Conservation (phyloP, 129 eudicot genomes). For the Flaveria trinervia region DNA sequence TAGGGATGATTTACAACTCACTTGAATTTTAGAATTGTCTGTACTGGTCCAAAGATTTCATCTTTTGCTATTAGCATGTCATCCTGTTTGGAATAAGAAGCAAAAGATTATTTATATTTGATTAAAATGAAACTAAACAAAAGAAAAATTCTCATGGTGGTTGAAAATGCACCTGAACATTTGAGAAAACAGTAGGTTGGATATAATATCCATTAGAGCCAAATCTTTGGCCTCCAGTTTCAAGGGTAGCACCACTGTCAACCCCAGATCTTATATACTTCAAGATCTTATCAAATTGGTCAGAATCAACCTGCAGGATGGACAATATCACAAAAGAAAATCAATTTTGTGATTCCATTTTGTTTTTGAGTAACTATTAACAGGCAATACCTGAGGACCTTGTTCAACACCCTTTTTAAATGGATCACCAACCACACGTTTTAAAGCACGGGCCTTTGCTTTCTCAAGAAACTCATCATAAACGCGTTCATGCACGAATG, state of each 20-base stretch:
- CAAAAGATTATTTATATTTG: background rate
- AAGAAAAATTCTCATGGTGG: background rate
- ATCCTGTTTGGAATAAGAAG: constrained; percentile 39
- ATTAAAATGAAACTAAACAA: background rate
- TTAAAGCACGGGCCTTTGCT: constrained; percentile 43
- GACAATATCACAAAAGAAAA: background rate
- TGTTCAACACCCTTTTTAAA: constrained; percentile 51
- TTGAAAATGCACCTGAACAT: constrained; percentile 40
- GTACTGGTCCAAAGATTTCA: constrained; percentile 63
- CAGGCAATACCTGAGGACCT: constrained; percentile 58
- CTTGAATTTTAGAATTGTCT: constrained; percentile 56
- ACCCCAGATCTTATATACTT: constrained; percentile 49
- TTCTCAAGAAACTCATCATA: constrained; percentile 58
- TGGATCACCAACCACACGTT: constrained; percentile 59
- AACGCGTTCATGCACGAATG: constrained; percentile 56
- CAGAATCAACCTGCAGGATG: constrained; percentile 41
- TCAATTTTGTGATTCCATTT: background rate
- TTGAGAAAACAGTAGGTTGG: constrained; percentile 60
- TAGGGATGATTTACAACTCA: constrained; percentile 25
- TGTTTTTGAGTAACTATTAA: background rate
- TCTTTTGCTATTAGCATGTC: constrained; percentile 55
- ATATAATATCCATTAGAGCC: constrained; percentile 51
- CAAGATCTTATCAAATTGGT: constrained; percentile 55
- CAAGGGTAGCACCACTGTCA: constrained; percentile 52
- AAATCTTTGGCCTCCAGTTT: constrained; percentile 56